Conservation (phyloP, 352 stramenopile species). For the Ophiocytium majus region DNA sequence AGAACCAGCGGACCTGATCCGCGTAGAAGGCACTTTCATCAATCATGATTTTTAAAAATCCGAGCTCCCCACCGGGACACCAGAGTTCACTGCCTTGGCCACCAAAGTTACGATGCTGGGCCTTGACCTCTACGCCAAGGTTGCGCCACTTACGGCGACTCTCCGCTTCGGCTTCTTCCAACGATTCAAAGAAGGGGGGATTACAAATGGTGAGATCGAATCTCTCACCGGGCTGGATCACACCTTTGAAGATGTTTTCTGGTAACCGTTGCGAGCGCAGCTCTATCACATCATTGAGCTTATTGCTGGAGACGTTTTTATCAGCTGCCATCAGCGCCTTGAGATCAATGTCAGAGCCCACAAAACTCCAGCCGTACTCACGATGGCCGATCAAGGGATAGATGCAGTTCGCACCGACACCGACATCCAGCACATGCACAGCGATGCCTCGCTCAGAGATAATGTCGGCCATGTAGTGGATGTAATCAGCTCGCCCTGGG, state of each 20-base stretch:
- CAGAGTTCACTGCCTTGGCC: neutral
- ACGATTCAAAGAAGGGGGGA: neutral
- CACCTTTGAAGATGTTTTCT: neutral
- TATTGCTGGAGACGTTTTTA: neutral
- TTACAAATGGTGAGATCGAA: conserved; percentile 10
- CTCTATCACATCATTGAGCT: neutral
- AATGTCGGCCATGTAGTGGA: neutral
- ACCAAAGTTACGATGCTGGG: neutral
- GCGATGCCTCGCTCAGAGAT: too few species aligned
- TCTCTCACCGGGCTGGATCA: neutral
- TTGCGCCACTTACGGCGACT: neutral
- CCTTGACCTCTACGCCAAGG: neutral
- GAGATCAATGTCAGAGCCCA: neutral
- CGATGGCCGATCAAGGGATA: neutral
- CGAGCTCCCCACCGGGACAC: neutral
- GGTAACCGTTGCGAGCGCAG: neutral
- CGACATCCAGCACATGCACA: conserved; percentile 10
- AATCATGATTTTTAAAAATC: conserved; percentile 2
- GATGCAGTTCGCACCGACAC: neutral
- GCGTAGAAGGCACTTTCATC: neutral
- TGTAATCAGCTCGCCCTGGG: conserved; percentile 8
- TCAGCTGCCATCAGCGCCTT: neutral
- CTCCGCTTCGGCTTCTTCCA: neutral
- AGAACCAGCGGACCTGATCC: neutral
- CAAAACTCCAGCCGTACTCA: neutral